These are phyloP conservation scores for Pseudoneurospora amorphoporcata DNA, from an alignment of 495 filamentous ascomycete species.

Conservation along the genomic window DNA sequence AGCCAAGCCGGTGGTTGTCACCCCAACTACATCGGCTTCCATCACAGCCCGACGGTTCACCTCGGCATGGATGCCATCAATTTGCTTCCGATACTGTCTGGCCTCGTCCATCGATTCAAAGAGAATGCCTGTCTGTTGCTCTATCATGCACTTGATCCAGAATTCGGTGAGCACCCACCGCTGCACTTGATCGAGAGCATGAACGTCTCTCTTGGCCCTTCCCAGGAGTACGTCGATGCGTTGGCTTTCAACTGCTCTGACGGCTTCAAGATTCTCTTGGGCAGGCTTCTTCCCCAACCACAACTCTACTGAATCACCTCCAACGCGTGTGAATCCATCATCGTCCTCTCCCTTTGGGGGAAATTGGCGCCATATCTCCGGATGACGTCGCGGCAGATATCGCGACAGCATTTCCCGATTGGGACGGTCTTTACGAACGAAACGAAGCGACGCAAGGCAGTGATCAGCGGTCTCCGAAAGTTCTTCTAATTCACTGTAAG, in stretches of 20 bases:
- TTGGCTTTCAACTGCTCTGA: neutral
- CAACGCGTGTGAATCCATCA: neutral
- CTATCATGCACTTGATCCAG: neutral
- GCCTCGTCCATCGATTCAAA: conserved; percentile 4
- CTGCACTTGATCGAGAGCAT: neutral
- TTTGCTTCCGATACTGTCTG: conserved; percentile 21
- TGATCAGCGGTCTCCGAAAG: neutral
- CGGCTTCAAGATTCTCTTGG: neutral
- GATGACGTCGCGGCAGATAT: neutral
- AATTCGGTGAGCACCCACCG: conserved; percentile 1
- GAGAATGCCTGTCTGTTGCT: neutral
- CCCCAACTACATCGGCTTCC: conserved; percentile 53
- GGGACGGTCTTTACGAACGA: neutral
- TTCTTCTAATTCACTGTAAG: neutral
- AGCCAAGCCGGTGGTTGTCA: conserved; percentile 68
- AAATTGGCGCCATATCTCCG: neutral
- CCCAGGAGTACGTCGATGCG: neutral
- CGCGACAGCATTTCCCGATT: neutral
- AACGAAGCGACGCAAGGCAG: neutral
- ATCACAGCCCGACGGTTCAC: conserved; percentile 42
- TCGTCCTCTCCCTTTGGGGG: neutral
- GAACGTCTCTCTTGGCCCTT: neutral
- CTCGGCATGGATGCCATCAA: conserved; percentile 34
- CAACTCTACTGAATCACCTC: neutral
- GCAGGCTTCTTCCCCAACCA: conserved; percentile 2